Evolutionary conservation across 2,329 filamentous ascomycete species (phyloP).

Genomic region (Ceratocystis cacaofunesta): DNA sequence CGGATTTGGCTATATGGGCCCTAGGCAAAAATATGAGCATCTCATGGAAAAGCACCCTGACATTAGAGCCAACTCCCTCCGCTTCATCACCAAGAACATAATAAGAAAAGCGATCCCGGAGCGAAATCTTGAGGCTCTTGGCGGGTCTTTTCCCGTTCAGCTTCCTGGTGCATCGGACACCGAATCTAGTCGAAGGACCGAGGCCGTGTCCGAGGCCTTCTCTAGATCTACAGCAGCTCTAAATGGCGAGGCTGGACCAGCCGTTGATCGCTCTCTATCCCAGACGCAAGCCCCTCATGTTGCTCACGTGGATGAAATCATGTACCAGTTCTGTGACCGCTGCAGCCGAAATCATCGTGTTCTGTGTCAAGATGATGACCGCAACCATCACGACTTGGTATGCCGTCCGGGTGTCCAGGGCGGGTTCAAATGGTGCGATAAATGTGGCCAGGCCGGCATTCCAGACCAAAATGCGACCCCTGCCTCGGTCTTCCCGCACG

Average conservation of each 20-base stretch:
- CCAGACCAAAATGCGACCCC: conserved; percentile 12
- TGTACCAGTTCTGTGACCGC: conserved; percentile 20
- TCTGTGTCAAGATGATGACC: conserved; percentile 17
- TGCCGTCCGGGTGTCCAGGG: conserved; percentile 19
- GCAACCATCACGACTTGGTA: conserved; percentile 18
- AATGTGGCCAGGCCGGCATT: conserved; percentile 18
- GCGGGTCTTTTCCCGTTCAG: not conserved
- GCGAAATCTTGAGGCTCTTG: not conserved
- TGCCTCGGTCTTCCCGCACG: conserved; percentile 17
- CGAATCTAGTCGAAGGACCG: not conserved
- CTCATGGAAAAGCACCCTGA: not conserved
- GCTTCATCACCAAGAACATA: not conserved
- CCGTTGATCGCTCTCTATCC: conserved; percentile 4
- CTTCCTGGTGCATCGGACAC: not conserved
- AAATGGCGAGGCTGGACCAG: not conserved
- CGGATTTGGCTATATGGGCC: conserved; percentile 2
- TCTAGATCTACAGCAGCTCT: not conserved
- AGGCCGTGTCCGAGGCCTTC: not conserved
- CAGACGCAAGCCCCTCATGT: not conserved
- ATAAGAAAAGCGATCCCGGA: not conserved
- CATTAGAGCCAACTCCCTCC: not conserved
- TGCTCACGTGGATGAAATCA: conserved; percentile 16
- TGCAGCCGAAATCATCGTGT: conserved; percentile 19
- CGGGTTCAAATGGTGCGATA: conserved; percentile 18
- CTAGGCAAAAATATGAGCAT: not conserved